These are phyloP conservation scores for Cicer pinnatifidum DNA, from an alignment of 306 rosid genomes.

Conservation along the genomic window DNA sequence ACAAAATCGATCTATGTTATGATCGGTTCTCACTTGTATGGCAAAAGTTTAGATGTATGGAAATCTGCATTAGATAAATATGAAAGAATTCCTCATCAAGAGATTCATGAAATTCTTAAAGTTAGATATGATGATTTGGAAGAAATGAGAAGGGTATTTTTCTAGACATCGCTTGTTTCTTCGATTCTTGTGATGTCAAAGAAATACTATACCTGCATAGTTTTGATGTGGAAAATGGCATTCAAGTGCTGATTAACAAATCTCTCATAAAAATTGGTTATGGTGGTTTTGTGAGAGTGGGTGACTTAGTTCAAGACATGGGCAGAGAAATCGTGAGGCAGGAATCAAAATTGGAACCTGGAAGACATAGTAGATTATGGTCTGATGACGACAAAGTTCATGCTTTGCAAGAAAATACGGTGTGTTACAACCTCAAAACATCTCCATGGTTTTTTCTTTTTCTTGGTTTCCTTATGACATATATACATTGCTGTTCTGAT, in stretches of 20 bases:
- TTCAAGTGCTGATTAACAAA: slow-evolving; percentile 3
- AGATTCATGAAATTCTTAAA: slow-evolving; percentile 5
- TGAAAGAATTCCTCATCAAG: neutral
- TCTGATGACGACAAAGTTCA: neutral
- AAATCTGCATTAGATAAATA: slow-evolving; percentile 12
- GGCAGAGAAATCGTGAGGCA: slow-evolving; percentile 26
- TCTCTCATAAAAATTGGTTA: slow-evolving; percentile 12
- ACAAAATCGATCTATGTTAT: neutral
- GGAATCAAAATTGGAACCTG: slow-evolving; percentile 3
- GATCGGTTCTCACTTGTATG: slow-evolving; percentile 26
- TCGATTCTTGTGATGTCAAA: slow-evolving; percentile 1
- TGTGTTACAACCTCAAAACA: neutral
- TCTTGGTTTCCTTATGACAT: too few species aligned
- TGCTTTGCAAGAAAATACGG: neutral
- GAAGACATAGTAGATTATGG: slow-evolving; percentile 22
- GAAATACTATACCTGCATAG: neutral
- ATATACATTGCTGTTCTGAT: neutral
- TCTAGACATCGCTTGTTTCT: slow-evolving; percentile 35
- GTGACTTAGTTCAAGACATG: slow-evolving; percentile 34
- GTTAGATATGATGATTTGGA: slow-evolving; percentile 37
- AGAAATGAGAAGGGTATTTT: slow-evolving; percentile 31
- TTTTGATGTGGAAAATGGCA: neutral
- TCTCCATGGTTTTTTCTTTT: neutral
- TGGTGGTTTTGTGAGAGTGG: slow-evolving; percentile 4
- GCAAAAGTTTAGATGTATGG: slow-evolving; percentile 9